Conservation (phyloP, 306 rosid species). For the Cyclanthera cordifolia region DNA sequence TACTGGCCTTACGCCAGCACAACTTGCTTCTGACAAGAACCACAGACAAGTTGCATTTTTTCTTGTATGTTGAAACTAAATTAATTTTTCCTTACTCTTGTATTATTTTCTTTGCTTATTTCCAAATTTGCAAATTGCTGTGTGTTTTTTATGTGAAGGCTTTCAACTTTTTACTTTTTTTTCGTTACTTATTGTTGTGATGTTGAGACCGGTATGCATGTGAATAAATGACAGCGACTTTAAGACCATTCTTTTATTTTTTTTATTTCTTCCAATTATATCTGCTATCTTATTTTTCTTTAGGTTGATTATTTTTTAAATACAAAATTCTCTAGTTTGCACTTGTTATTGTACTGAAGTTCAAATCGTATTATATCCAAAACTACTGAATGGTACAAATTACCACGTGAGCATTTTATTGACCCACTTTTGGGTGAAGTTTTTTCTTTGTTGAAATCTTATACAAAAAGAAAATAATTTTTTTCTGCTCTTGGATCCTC, state of each 20-base stretch:
- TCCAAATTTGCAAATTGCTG: not conserved
- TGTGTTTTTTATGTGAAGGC: not conserved
- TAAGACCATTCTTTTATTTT: not conserved
- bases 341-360: not conserved
- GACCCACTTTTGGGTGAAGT: not conserved
- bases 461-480: not conserved
- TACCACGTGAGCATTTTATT: not conserved
- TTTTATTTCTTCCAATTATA: not conserved
- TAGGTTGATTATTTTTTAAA: not conserved
- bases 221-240: not conserved
- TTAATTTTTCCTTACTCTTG: not conserved
- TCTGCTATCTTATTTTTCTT: constrained; percentile 3
- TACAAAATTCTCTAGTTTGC: not conserved
- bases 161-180: not conserved
- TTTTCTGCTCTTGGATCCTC: constrained; percentile 9
- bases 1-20: constrained; percentile 96
- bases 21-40: constrained; percentile 89
- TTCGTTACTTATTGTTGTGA: not conserved
- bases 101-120: not conserved
- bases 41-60: constrained; percentile 99
- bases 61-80: constrained; percentile 71
- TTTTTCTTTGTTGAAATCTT: not conserved
- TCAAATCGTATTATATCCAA: not conserved
- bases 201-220: not conserved
- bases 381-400: not conserved